Base-by-base conservation (phyloP, 2,329 filamentous ascomycete genomes). In the Hymenoscyphus salicellus region DNA sequence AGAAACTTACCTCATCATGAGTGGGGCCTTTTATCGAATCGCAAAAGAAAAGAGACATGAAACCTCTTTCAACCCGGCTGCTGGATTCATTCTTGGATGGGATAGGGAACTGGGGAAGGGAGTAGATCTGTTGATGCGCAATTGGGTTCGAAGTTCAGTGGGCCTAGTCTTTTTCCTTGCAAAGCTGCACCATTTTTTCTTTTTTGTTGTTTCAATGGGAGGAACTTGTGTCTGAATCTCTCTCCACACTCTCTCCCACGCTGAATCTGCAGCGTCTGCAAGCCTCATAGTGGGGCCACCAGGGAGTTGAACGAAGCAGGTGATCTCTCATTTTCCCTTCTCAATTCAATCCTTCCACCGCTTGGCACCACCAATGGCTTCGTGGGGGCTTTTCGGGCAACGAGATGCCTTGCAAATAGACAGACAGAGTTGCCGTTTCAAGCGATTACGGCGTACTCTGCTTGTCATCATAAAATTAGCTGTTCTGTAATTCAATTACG, bases 261-360 rank as follows among this genome's bases (percentile, higher is more conserved):
- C 36, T 38, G 20, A 52, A 52, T 52, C 8, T 26, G 46, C 43
- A 49, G 43, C 43, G n/a, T 10, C 43, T 49, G 43, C 43, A 49
- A 49, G 43, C 43, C 43, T 23, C 43, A 49, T 23, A 26, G 46
- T 52, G 46, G 46, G 20, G 5, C 46, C 46, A 23, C 46, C 46
- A 52, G 11, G 20, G 46, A 20, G 20, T 52, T 52, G 20, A 52
- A 52, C 20, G 46, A 52, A 52, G 46, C 46, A 52, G 43, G 43
- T 46, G 43, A 46, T 46, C 20, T 49, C n/a, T 49, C n/a, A 23
- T 49, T 49, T 49, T 49, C 43, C 43, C 43, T 38, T 52, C 46
- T 26, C 46, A 23, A 23, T 52, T 52, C 46, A 49, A 49, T 49
- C 43, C 43, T 49, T 49, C 20, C 46, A 23, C 11, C 46, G 2